Conservation (phyloP, 768 basidiomycete genomes). For the Russula sp. region DNA sequence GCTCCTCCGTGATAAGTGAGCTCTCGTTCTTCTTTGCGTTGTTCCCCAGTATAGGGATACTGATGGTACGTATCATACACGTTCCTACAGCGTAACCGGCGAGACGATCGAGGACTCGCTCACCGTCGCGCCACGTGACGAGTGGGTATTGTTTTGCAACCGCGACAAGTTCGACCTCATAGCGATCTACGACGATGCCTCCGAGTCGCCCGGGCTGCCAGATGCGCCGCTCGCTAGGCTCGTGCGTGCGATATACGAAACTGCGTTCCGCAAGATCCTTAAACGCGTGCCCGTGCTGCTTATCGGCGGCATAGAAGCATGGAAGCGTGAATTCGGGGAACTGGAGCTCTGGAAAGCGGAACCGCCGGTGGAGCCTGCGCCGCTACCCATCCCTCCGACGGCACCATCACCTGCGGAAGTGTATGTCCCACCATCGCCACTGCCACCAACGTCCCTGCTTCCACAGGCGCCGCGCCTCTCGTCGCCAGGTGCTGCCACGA, state of each 20-base stretch:
- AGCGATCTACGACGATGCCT: conserved; percentile 71
- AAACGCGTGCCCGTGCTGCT: conserved; percentile 77
- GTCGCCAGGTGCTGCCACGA: not conserved
- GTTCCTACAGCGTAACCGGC: conserved; percentile 50
- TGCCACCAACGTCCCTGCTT: not conserved
- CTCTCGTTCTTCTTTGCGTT: conserved; percentile 12
- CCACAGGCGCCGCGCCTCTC: not conserved
- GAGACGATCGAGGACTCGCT: conserved; percentile 69
- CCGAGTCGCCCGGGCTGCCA: conserved; percentile 44
- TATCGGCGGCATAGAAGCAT: conserved; percentile 78
- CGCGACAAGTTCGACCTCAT: conserved; percentile 88
- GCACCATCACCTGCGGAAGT: not conserved
- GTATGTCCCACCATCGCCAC: conserved; percentile 3
- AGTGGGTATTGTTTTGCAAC: conserved; percentile 70
- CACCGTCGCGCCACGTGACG: conserved; percentile 59
- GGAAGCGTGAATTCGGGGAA: conserved; percentile 57
- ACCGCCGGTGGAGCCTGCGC: not conserved
- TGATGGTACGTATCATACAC: not conserved
- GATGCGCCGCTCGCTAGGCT: conserved; percentile 54
- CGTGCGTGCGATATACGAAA: conserved; percentile 64
- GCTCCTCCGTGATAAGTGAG: conserved; percentile 61
- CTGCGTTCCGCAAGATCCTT: conserved; percentile 64
- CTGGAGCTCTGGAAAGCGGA: conserved; percentile 31
- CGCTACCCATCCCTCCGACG: not conserved
- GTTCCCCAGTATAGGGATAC: not conserved